Evolutionary conservation across 2,329 filamentous ascomycete genomes (phyloP), one percentile per base, ranked within the genome.

Genomic region (Diaporthe vexans): DNA sequence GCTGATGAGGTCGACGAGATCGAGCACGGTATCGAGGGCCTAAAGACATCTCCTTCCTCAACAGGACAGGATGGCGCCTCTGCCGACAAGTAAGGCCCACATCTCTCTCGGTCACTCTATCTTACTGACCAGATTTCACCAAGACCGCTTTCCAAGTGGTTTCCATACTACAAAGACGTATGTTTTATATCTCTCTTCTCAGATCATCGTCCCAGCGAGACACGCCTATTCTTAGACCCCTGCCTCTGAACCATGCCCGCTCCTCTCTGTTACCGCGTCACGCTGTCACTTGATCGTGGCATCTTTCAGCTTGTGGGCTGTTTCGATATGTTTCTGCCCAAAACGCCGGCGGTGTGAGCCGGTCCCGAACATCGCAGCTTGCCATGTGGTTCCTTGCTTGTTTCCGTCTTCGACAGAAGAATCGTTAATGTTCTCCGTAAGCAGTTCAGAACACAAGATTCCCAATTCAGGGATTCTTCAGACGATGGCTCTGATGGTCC

Each of bases 1-100:
- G 80, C 81, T 10, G 88, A 90, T 76, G 88, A 90, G 73, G 86
- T 90, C 24, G 87, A 89, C 72, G 89, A 91, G 71, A 82, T 91
- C 24, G 88, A 90, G 76, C 84, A 88, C 74, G 88, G 89, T 76
- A 88, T 91, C 77, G 87, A 88, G 76, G 87, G 84, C 3, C 84
- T 89, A 56, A 89, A 87, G 79, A 88, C 88, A 10, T 88, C 88
- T 21, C 86, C 88, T 10, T 86, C 86, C 37, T 83, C 84, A 58
- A 85, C 83, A 73, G 79, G 83, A n/a, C 82, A 84, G 74, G 80
- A 83, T 63, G 80, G 81, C 63, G 79, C 79, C 46, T 78, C 82
- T 67, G 80, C 81, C 67, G 79, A 80, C 26, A 81, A 78, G 80
- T 81, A 46, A 77, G 80, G 77, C 52, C 46, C 58, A 10, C 24